Conservation (phyloP, 768 basidiomycete genomes). For the Suillus alpinus region DNA sequence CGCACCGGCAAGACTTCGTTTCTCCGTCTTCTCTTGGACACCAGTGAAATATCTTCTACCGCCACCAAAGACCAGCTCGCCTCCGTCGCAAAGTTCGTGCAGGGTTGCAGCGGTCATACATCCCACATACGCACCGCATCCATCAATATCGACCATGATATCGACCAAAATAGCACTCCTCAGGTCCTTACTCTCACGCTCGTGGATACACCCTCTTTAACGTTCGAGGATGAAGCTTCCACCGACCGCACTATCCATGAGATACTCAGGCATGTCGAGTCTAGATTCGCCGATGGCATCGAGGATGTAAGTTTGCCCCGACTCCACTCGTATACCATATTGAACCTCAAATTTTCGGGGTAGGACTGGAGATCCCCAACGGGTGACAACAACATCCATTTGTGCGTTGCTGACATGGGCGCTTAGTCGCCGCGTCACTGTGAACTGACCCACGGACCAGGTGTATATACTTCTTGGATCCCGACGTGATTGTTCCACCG, state of each 20-base stretch:
- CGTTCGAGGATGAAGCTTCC: slow-evolving; percentile 63
- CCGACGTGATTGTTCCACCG: slow-evolving; percentile 74
- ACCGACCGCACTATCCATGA: slow-evolving; percentile 65
- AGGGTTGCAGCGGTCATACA: slow-evolving; percentile 70
- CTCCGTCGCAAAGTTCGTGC: slow-evolving; percentile 79
- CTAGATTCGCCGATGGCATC: slow-evolving; percentile 67
- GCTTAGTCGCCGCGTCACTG: slow-evolving; percentile 15
- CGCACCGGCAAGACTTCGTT: slow-evolving; percentile 86
- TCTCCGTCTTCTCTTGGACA: slow-evolving; percentile 82
- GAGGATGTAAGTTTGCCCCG: slow-evolving; percentile 64
- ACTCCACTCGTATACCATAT: slow-evolving; percentile 18
- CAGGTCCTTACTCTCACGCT: slow-evolving; percentile 63
- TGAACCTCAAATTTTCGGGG: slow-evolving; percentile 16
- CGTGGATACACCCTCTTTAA: slow-evolving; percentile 80
- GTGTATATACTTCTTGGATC: slow-evolving; percentile 87
- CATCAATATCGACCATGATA: slow-evolving; percentile 66
- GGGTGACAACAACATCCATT: slow-evolving; percentile 78
- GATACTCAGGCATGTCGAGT: slow-evolving; percentile 69
- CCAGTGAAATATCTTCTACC: slow-evolving; percentile 60
- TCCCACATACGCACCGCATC: slow-evolving; percentile 68
- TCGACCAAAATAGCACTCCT: slow-evolving; percentile 42
- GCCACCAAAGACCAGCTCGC: slow-evolving; percentile 74
- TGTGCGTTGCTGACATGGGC: slow-evolving; percentile 51
- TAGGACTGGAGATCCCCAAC: slow-evolving; percentile 71
- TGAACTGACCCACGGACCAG: slow-evolving; percentile 38